Percentiles rank a stretch among this genome's conserved stretches.
Evolutionary conservation across 2,329 filamentous ascomycete genomes (phyloP).

Genomic region (Phialophora verrucosa): DNA sequence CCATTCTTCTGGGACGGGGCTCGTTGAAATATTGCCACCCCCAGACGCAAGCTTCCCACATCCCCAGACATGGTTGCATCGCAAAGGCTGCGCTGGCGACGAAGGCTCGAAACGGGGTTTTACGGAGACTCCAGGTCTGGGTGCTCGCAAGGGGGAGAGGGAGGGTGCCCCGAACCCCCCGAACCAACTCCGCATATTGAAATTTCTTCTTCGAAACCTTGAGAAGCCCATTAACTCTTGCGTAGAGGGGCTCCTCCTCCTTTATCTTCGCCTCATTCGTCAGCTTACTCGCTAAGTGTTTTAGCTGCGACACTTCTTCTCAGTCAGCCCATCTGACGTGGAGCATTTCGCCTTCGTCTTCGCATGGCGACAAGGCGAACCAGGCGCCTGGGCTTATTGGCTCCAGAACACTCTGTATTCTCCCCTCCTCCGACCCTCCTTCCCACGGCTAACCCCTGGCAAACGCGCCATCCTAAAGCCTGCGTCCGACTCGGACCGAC

Average conservation of each 20-base stretch:
- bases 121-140: conserved; percentile 34
- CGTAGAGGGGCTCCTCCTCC: not conserved
- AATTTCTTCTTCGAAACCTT: conserved; percentile 16
- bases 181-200: conserved; percentile 29
- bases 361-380: not conserved
- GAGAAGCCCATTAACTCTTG: not conserved
- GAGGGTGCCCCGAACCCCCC: not conserved
- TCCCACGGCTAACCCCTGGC: conserved; percentile 10
- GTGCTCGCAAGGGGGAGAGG: not conserved
- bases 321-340: conserved; percentile 21
- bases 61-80: conserved; percentile 8
- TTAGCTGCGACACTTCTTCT: conserved; percentile 11
- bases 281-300: conserved; percentile 25
- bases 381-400: conserved; percentile 15
- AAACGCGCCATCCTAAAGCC: conserved; percentile 2
- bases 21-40: conserved; percentile 8
- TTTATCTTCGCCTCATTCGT: conserved; percentile 24
- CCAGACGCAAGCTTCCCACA: conserved; percentile 1
- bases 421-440: conserved; percentile 24
- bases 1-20: not conserved
- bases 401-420: conserved; percentile 3
- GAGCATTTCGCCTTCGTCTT: not conserved
- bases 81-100: not conserved
- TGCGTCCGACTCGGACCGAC: conserved; percentile 26
- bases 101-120: conserved; percentile 22